Conservation (phyloP, 495 filamentous ascomycete species). For the Penicillium parvum region DNA sequence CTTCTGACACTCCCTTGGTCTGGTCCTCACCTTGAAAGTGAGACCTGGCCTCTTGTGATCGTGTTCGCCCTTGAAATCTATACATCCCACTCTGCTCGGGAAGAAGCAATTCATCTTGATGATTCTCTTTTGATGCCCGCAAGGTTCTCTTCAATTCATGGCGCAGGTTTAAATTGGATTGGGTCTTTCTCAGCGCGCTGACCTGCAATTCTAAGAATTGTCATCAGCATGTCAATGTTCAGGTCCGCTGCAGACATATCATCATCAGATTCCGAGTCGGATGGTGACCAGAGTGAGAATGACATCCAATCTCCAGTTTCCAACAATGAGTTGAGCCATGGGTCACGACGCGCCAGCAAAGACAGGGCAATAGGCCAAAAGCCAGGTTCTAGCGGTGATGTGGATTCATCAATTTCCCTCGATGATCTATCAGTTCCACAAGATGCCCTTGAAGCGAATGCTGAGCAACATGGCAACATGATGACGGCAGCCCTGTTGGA, state of each 20-base stretch:
- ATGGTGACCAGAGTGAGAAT: conserved; percentile 17
- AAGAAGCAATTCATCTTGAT: not conserved
- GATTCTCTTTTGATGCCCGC: not conserved
- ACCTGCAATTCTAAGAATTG: not conserved
- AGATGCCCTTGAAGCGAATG: conserved; percentile 24
- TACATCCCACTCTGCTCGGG: not conserved
- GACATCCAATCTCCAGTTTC: conserved; percentile 4
- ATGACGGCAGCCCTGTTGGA: conserved; percentile 45
- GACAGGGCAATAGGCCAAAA: conserved; percentile 5
- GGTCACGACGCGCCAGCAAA: conserved; percentile 3
- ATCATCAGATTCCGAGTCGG: conserved; percentile 31
- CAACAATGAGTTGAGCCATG: not conserved
- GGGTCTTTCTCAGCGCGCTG: not conserved
- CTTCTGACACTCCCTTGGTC: not conserved
- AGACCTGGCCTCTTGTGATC: not conserved
- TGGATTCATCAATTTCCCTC: conserved; percentile 14
- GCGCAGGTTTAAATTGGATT: not conserved
- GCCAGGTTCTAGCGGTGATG: conserved; percentile 8
- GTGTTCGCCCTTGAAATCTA: conserved; percentile 2
- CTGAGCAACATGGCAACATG: conserved; percentile 37
- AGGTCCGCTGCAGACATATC: conserved; percentile 37
- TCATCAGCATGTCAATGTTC: conserved; percentile 43
- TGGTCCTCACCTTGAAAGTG: not conserved
- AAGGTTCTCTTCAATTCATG: conserved; percentile 1
- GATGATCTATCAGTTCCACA: conserved; percentile 20